Percentiles rank a stretch among this genome's conserved stretches.
Evolutionary conservation across 1,284 basidiomycete genomes (phyloP).

Genomic region (Ustilago cynodontis): DNA sequence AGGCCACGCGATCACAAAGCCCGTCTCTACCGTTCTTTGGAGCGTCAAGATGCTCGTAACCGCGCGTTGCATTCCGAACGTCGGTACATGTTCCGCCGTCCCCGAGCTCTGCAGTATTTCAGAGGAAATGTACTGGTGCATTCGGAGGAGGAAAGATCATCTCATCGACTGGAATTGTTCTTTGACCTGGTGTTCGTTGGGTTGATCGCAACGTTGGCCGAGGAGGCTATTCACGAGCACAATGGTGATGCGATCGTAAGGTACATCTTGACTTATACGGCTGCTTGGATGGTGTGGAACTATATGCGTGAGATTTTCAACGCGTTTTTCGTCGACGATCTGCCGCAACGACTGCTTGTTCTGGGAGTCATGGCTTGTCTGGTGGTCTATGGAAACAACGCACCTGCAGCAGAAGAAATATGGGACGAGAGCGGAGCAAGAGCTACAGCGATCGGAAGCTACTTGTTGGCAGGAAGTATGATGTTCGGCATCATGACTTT

Average conservation of each 20-base stretch:
- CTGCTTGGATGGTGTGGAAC: constrained; percentile 60
- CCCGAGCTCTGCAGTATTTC: constrained; percentile 62
- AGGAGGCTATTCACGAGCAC: constrained; percentile 56
- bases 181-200: constrained; percentile 64
- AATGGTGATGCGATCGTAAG: constrained; percentile 54
- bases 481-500: constrained; percentile 40
- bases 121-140: constrained; percentile 54
- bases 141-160: constrained; percentile 53
- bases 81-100: constrained; percentile 59
- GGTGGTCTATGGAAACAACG: constrained; percentile 63
- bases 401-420: constrained; percentile 37
- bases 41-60: constrained; percentile 35
- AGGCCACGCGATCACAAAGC: constrained; percentile 39
- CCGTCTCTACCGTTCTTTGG: constrained; percentile 28
- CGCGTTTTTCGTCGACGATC: constrained; percentile 61
- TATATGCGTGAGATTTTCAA: constrained; percentile 63
- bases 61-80: constrained; percentile 44
- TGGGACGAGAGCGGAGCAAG: constrained; percentile 42
- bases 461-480: constrained; percentile 49
- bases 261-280: constrained; percentile 58
- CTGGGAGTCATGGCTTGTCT: constrained; percentile 60
- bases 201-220: constrained; percentile 56
- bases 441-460: constrained; percentile 54
- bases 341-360: constrained; percentile 55
- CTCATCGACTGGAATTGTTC: constrained; percentile 56